These are phyloP conservation scores for Paracoccidioides brasiliensis DNA, from an alignment of 2,329 filamentous ascomycete species.

Conservation along the genomic window DNA sequence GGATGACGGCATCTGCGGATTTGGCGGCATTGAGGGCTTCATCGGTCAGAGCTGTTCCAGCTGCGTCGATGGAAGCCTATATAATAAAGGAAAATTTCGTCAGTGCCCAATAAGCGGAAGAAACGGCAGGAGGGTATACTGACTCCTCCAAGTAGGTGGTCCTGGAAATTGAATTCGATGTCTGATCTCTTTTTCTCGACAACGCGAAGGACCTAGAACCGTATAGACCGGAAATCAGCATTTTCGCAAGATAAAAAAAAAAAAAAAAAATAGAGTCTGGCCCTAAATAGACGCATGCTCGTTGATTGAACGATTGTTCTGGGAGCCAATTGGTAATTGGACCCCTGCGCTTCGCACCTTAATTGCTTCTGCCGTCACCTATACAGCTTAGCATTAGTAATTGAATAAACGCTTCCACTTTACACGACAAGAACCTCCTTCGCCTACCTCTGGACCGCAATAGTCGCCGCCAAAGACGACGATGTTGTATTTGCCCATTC, in stretches of 20 bases:
- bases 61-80: slow-evolving; percentile 77
- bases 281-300: neutral
- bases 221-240: neutral
- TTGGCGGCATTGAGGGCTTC: slow-evolving; percentile 73
- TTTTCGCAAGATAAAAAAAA: neutral
- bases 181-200: slow-evolving; percentile 60
- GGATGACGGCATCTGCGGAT: slow-evolving; percentile 73
- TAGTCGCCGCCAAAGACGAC: slow-evolving; percentile 76
- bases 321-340: neutral
- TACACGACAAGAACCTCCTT: neutral
- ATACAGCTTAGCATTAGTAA: slow-evolving; percentile 9
- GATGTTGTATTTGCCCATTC: slow-evolving; percentile 46
- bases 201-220: slow-evolving; percentile 56
- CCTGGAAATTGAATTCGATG: slow-evolving; percentile 75
- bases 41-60: slow-evolving; percentile 66
- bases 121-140: slow-evolving; percentile 29
- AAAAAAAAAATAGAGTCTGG: neutral
- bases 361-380: slow-evolving; percentile 73
- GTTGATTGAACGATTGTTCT: neutral
- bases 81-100: neutral
- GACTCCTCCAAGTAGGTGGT: slow-evolving; percentile 85
- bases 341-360: slow-evolving; percentile 44
- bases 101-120: neutral
- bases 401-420: neutral
- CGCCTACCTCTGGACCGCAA: slow-evolving; percentile 51